These are phyloP conservation scores for Alternaria angustiovoidea DNA, from an alignment of 2,329 filamentous ascomycete genomes.

Conservation along the genomic window DNA sequence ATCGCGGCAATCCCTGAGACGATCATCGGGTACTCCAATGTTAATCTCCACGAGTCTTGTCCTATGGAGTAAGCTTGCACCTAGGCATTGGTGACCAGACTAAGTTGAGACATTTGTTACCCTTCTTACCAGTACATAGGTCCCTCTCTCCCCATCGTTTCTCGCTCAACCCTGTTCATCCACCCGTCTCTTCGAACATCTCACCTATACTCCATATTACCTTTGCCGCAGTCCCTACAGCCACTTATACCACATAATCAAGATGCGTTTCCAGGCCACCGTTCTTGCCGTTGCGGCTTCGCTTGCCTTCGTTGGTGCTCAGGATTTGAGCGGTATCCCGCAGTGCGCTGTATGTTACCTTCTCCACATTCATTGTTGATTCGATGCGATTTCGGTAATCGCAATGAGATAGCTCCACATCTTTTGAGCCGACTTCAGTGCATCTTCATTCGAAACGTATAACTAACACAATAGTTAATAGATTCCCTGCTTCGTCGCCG, in stretches of 20 bases:
- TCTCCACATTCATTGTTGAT: not conserved
- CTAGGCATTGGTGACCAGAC: not conserved
- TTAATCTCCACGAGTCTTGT: slow-evolving; percentile 5
- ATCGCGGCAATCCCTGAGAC: not conserved
- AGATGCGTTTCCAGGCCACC: slow-evolving; percentile 44
- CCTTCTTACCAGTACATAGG: not conserved
- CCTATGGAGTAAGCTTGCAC: not conserved
- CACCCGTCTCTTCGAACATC: not conserved
- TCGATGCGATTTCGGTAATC: not conserved
- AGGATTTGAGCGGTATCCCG: slow-evolving; percentile 40
- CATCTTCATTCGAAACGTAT: not conserved
- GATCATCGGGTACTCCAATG: slow-evolving; percentile 4
- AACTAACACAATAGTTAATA: slow-evolving; percentile 23
- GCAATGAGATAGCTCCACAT: not conserved
- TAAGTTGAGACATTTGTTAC: not conserved
- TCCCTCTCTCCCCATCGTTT: not conserved
- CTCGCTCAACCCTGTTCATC: slow-evolving; percentile 1
- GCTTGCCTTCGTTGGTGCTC: slow-evolving; percentile 37
- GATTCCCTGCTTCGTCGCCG: slow-evolving; percentile 58
- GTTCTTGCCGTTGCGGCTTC: slow-evolving; percentile 38
- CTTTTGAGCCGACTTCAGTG: not conserved
- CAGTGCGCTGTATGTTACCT: slow-evolving; percentile 45
- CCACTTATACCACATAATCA: slow-evolving; percentile 12
- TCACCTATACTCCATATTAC: slow-evolving; percentile 5
- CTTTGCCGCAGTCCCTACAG: not conserved